Conservation (phyloP, 2,329 filamentous ascomycete genomes). For the Madurella fahalii region DNA sequence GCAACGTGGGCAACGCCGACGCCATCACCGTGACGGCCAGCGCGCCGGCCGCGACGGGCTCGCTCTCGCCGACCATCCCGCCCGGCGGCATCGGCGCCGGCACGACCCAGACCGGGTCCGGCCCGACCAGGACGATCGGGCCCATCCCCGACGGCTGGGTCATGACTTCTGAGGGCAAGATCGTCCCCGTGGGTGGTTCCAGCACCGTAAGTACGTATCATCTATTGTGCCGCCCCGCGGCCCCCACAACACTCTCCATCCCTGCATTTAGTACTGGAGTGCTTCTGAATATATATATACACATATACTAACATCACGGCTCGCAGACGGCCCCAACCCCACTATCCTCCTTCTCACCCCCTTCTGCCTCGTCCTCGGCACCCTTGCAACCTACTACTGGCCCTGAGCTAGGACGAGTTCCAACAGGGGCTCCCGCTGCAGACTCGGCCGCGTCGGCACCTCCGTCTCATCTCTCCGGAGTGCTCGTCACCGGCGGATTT, state of each 20-base stretch:
- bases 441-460: neutral
- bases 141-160: conserved; percentile 75
- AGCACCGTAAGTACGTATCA: conserved; percentile 23
- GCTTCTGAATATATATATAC: neutral
- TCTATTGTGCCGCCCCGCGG: conserved; percentile 2
- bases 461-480: neutral
- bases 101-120: conserved; percentile 45
- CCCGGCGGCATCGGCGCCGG: conserved; percentile 63
- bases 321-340: conserved; percentile 5
- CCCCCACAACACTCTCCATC: neutral
- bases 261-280: neutral
- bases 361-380: neutral
- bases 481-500: neutral
- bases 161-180: conserved; percentile 73
- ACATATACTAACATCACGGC: neutral
- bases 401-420: neutral
- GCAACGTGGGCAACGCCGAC: conserved; percentile 55
- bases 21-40: conserved; percentile 49
- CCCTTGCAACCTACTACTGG: neutral
- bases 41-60: conserved; percentile 60
- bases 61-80: conserved; percentile 61
- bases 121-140: conserved; percentile 43
- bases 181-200: conserved; percentile 66
- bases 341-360: neutral
- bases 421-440: conserved; percentile 2